A percentile compares a stretch with the other conserved stretches of the same genome.
Conservation (phyloP, 495 filamentous ascomycete genomes). For the Neurospora sp. region DNA sequence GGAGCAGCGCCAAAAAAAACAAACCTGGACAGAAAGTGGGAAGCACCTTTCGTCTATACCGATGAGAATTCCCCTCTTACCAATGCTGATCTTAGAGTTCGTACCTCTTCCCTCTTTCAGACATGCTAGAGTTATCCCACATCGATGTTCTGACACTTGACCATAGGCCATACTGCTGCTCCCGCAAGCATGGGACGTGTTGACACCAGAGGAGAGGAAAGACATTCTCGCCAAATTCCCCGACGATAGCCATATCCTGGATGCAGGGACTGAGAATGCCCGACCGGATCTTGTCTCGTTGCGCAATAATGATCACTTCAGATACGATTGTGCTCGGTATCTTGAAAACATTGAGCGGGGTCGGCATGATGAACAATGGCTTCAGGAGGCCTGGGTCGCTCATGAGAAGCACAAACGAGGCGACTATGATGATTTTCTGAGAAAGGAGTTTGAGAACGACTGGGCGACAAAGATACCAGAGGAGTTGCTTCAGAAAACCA, state of each 20-base stretch:
- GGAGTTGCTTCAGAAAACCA: not conserved
- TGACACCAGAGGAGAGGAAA: slow-evolving; percentile 45
- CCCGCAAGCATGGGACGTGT: slow-evolving; percentile 47
- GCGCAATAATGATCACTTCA: slow-evolving; percentile 34
- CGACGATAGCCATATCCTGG: slow-evolving; percentile 28
- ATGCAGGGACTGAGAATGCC: slow-evolving; percentile 20
- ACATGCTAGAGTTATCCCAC: not conserved
- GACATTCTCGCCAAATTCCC: slow-evolving; percentile 49
- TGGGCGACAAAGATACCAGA: slow-evolving; percentile 55
- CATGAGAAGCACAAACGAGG: slow-evolving; percentile 52
- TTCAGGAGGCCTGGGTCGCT: slow-evolving; percentile 51
- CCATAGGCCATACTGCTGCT: slow-evolving; percentile 45
- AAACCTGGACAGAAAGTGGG: slow-evolving; percentile 20
- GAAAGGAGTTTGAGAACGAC: slow-evolving; percentile 52
- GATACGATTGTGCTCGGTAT: slow-evolving; percentile 33
- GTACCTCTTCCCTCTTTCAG: slow-evolving; percentile 7
- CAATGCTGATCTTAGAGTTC: slow-evolving; percentile 46
- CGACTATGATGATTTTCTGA: slow-evolving; percentile 61
- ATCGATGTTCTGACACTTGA: slow-evolving; percentile 6
- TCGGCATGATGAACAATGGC: slow-evolving; percentile 56
- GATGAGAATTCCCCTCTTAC: slow-evolving; percentile 45
- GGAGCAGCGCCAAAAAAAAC: slow-evolving; percentile 5
- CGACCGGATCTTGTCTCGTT: slow-evolving; percentile 27
- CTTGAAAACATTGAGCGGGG: slow-evolving; percentile 49
- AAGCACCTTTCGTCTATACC: slow-evolving; percentile 40